Percentiles rank a stretch among this genome's conserved stretches.
Evolutionary conservation across 2,329 filamentous ascomycete species (phyloP).

Genomic region (Colletotrichum sp.): DNA sequence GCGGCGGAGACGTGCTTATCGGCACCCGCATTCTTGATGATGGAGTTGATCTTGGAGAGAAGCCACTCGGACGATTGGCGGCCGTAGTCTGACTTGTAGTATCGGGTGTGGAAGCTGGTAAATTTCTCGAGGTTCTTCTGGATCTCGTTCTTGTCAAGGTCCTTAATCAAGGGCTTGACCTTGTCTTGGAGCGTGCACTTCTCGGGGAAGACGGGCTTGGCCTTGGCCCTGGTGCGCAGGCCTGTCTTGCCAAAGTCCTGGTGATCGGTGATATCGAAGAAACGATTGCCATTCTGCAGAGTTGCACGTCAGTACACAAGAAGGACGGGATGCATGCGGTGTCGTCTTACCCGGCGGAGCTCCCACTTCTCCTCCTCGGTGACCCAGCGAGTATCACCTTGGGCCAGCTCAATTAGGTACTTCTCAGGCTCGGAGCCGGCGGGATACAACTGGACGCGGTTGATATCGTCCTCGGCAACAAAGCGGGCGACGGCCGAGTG

Average conservation of each 20-base stretch:
- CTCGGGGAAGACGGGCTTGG: constrained; percentile 67
- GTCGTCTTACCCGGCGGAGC: constrained; percentile 72
- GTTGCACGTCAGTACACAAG: not conserved
- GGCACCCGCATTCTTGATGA: constrained; percentile 75
- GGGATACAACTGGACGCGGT: constrained; percentile 54
- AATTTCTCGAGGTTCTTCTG: constrained; percentile 77
- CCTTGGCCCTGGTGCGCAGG: constrained; percentile 29
- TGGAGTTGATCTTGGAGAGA: constrained; percentile 72
- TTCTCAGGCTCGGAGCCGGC: constrained; percentile 51
- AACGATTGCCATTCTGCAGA: constrained; percentile 78
- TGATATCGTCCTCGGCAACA: constrained; percentile 54
- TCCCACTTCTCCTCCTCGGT: constrained; percentile 97
- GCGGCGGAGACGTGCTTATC: constrained; percentile 69
- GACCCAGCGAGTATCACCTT: constrained; percentile 83
- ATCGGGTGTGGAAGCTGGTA: constrained; percentile 80
- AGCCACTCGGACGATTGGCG: constrained; percentile 89
- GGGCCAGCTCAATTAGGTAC: constrained; percentile 84
- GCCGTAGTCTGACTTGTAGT: constrained; percentile 81
- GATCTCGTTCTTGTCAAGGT: constrained; percentile 80
- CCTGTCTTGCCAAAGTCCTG: constrained; percentile 62
- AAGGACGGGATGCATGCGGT: not conserved
- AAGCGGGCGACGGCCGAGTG: constrained; percentile 62
- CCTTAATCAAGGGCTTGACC: constrained; percentile 69
- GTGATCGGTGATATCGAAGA: constrained; percentile 92
- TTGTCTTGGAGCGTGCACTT: constrained; percentile 69